These are phyloP conservation scores for Diaporthe vexans DNA, from an alignment of 2,329 filamentous ascomycete species.

Conservation along the genomic window DNA sequence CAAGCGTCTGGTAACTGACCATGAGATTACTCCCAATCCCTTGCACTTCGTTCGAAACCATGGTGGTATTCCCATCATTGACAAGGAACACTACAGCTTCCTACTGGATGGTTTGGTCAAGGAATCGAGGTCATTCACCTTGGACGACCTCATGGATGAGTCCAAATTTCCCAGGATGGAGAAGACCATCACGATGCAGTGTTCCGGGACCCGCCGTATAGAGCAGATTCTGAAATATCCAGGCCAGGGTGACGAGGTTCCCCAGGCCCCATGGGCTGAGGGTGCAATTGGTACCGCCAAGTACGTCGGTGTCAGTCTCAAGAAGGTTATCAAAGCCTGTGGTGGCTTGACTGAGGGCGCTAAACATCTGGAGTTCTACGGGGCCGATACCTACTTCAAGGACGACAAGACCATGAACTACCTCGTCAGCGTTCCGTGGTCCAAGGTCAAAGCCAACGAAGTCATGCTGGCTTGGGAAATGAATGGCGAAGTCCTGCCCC, in stretches of 20 bases:
- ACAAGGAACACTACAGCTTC: conserved; percentile 16
- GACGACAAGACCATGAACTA: conserved; percentile 23
- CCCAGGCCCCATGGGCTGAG: conserved; percentile 8
- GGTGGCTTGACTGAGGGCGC: conserved; percentile 2
- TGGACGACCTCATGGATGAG: conserved; percentile 15
- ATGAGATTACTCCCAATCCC: neutral
- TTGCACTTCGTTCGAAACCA: conserved; percentile 17
- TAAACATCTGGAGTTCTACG: conserved; percentile 5
- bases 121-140: conserved; percentile 1
- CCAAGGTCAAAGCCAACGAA: conserved; percentile 11
- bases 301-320: neutral
- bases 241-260: conserved; percentile 13
- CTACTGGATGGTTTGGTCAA: neutral
- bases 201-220: conserved; percentile 4
- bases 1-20: conserved; percentile 6
- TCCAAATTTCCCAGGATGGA: conserved; percentile 2
- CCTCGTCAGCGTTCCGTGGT: conserved; percentile 19
- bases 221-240: conserved; percentile 11
- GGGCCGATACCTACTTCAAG: conserved; percentile 13
- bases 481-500: neutral
- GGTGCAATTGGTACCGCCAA: conserved; percentile 7
- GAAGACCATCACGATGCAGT: conserved; percentile 15
- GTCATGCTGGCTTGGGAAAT: conserved; percentile 16
- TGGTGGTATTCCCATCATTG: conserved; percentile 6
- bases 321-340: conserved; percentile 9